Base-by-base conservation (phyloP, 176 grass and related monocot species). In the Thinopyrum elongatum region DNA sequence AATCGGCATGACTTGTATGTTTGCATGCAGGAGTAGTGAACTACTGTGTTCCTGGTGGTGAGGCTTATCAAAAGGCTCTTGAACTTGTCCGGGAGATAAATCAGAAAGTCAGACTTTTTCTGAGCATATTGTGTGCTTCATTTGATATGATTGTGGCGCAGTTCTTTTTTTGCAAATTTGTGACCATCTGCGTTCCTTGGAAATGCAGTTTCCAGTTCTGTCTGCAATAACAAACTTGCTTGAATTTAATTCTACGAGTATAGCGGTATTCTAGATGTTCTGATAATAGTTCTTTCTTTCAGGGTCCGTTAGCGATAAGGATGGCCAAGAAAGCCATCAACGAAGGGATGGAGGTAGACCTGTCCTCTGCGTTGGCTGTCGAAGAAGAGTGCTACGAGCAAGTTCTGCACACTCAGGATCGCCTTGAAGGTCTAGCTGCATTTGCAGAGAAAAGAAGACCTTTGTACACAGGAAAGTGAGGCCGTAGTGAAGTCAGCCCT, bases 381-480 rank as follows among this genome's bases (percentile, higher is more conserved):
- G 97, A 99, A 90, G 90, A 96, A 90, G 77, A 91, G 81, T 96
- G 97, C 82, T 99, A 96, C 55, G 86, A 91, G 86, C 85, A 91
- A 74, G 68, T 92, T 29, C 74, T 99, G 36, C 86, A 94, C 77
- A 96, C 92, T 34, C 49, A 94, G 70, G 94, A 96, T 83, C 92
- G 94, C 7, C 90, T 94, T 59, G 97, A 96, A 88, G 97, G 97
- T 47, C 87, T 98, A 77, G 90, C 90, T 64, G 94, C 97, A 84
- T 98, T 98, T 85, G 84, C 94, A 1, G 97, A 98, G 84, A 98
- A 98, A 83, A 83, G 94, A 78, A 98, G 92, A 88, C 97, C 92
- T 53, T 83, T 68, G 73, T 98, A 94, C 55, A 88, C 76, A 39
- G 94, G 97, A 75, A 94, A 89, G 79, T 96, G 88, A 69, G 23